These are phyloP conservation scores for Dendrocalamus latiflorus DNA, from an alignment of 202 grass and related monocot species.

Conservation along the genomic window DNA sequence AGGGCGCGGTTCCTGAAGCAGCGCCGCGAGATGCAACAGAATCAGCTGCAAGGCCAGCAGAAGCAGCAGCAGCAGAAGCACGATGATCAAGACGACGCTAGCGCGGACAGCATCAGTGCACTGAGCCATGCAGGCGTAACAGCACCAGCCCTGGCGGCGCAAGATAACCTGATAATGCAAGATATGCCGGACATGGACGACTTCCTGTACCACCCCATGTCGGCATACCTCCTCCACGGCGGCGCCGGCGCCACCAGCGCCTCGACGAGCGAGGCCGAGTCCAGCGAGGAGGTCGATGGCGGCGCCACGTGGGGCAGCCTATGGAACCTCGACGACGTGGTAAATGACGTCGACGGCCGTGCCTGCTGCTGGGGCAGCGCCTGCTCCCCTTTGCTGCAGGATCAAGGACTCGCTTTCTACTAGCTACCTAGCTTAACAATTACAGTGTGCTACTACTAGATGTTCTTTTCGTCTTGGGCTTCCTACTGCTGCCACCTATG, in stretches of 20 bases:
- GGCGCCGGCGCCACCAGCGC: background rate
- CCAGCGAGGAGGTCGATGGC: no score
- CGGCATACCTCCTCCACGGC: constrained; percentile 31
- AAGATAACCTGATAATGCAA: no score
- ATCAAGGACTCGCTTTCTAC: constrained; percentile 40
- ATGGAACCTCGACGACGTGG: constrained; percentile 80
- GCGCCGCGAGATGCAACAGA: no score
- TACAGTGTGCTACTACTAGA: background rate
- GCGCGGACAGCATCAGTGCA: no score
- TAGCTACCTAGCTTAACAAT: background rate
- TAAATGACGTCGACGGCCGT: constrained; percentile 15
- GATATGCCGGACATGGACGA: constrained; percentile 44
- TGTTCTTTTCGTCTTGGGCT: background rate
- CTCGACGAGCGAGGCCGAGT: no score
- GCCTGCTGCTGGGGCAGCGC: constrained; percentile 28
- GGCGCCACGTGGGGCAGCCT: no score
- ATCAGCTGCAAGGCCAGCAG: no score
- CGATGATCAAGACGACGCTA: no score
- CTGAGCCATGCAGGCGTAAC: no score
- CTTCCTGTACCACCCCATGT: constrained; percentile 44
- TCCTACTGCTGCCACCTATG: background rate
- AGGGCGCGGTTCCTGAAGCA: no score
- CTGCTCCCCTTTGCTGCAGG: constrained; percentile 25
- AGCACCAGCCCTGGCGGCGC: no score
- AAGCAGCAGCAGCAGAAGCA: no score